phyloP scores from a whole-genome alignment of 345 rosid species.

The Alliaria petiolata region DNA sequence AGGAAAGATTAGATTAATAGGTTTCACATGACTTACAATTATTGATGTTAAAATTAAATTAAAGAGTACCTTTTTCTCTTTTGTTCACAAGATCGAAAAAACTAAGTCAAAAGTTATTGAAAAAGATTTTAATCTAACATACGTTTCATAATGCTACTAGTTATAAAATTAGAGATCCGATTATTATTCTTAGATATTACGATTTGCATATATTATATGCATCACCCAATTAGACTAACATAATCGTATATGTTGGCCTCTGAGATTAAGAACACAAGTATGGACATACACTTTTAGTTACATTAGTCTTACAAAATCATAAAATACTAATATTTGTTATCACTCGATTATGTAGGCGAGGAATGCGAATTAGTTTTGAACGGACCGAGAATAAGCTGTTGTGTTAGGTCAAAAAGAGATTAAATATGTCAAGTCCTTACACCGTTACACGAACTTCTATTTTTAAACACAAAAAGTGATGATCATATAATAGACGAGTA shows the following conservation, averaged over 20 bases:
- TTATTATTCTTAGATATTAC: not conserved
- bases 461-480: not conserved
- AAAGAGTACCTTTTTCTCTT: slow-evolving; percentile 8
- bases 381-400: not conserved
- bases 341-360: not conserved
- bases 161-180: not conserved
- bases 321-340: not conserved
- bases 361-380: not conserved
- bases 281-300: not conserved
- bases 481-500: not conserved
- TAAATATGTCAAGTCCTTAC: not conserved
- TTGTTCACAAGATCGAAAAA: slow-evolving; percentile 27
- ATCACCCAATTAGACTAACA: not conserved
- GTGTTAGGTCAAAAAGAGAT: not conserved
- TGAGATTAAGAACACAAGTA: not conserved
- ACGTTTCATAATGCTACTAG: slow-evolving; percentile 1
- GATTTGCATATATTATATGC: not conserved
- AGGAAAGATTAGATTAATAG: slow-evolving; percentile 17
- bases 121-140: slow-evolving; percentile 13
- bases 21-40: slow-evolving; percentile 33
- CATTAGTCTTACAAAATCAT: not conserved
- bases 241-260: not conserved
- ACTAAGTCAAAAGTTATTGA: slow-evolving; percentile 27
- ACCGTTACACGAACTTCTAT: not conserved
- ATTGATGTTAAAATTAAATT: slow-evolving; percentile 18